Conservation (phyloP, 192 early-diverging fungal genomes). For the Oehlia diaphana region DNA sequence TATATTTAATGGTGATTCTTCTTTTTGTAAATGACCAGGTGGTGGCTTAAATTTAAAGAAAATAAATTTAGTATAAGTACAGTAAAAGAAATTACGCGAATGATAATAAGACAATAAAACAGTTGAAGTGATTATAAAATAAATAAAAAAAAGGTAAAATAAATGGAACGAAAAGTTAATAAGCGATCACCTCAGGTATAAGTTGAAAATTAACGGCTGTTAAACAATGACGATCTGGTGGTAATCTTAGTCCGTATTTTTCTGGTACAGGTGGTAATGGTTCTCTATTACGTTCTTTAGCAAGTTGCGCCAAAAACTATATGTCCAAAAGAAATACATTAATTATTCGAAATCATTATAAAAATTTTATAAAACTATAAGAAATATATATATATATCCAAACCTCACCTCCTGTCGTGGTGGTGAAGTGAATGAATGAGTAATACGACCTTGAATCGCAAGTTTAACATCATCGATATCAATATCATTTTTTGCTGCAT, state of each 20-base stretch:
- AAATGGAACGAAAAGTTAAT: not conserved
- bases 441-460: conserved; percentile 88
- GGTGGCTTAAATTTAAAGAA: not conserved
- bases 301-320: conserved; percentile 74
- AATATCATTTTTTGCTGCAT: conserved; percentile 76
- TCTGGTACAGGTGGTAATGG: conserved; percentile 77
- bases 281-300: conserved; percentile 73
- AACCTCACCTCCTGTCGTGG: conserved; percentile 93
- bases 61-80: not conserved
- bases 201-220: conserved; percentile 80
- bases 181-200: conserved; percentile 45
- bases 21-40: not conserved
- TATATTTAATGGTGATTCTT: not conserved
- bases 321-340: not conserved
- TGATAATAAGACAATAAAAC: no score
- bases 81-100: not conserved
- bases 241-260: conserved; percentile 76
- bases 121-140: not conserved
- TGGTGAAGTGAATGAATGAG: conserved; percentile 87
- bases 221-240: conserved; percentile 72
- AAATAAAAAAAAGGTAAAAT: no score
- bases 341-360: not conserved
- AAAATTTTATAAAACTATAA: conserved; percentile 5
- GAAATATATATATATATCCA: not conserved
- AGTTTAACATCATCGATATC: conserved; percentile 84